Evolutionary conservation across 73 alveolate species (phyloP).

Genomic region (Halteria grandinella): DNA sequence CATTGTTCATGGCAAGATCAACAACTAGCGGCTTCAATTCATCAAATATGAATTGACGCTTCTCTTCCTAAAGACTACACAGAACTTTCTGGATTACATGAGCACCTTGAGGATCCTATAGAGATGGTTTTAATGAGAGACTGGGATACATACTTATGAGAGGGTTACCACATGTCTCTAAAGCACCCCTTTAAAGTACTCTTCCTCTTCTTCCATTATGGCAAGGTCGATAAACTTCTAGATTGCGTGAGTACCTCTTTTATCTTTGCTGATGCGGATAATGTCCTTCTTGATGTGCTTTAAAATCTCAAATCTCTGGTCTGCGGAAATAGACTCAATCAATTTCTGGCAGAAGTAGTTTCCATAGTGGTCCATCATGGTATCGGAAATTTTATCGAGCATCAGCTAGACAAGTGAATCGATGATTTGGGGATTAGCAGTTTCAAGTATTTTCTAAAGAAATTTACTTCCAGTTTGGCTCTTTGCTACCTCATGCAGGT

Average conservation of each 20-base stretch:
- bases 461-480: constrained; percentile 65
- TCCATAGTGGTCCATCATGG: constrained; percentile 78
- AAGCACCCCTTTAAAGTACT: constrained; percentile 59
- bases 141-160: constrained; percentile 51
- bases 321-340: constrained; percentile 53
- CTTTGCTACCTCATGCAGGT: constrained; percentile 27
- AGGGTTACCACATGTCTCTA: constrained; percentile 67
- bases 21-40: constrained; percentile 58
- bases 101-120: constrained; percentile 76
- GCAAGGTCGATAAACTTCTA: constrained; percentile 76
- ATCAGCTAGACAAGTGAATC: constrained; percentile 49
- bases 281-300: constrained; percentile 57
- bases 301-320: constrained; percentile 57
- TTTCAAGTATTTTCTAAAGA: constrained; percentile 48
- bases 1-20: constrained; percentile 67
- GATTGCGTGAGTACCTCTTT: constrained; percentile 81
- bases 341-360: constrained; percentile 78
- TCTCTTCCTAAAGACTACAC: constrained; percentile 59
- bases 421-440: constrained; percentile 46
- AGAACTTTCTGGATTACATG: constrained; percentile 80
- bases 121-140: not conserved
- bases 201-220: constrained; percentile 67
- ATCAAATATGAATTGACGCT: constrained; percentile 70
- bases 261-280: constrained; percentile 68
- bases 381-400: constrained; percentile 34